Evolutionary conservation across 2,329 filamentous ascomycete genomes (phyloP), one percentile per base, ranked within the genome.

Genomic region (Fusarium sp.): DNA sequence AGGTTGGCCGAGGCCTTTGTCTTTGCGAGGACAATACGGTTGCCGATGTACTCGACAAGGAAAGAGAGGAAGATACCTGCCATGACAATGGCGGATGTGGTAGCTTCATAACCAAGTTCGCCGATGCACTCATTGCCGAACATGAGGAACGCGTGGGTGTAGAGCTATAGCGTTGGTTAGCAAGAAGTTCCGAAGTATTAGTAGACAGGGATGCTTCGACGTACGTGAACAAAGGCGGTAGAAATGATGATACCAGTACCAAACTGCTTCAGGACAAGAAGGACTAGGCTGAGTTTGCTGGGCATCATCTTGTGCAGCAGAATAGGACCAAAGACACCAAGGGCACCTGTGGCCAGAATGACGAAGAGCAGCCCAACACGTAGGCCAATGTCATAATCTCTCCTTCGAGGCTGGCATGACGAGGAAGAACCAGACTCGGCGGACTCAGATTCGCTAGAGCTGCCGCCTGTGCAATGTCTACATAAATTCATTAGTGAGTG

Each of bases 31-130:
- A 91, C 82, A 46, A 91, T 77, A 2, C 91, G 87, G 39, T 89
- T 85, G 42, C 90, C 89, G 14, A 87, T 66, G 71, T 89, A 93
- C 74, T 94, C 92, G 36, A 93, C 83, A 3, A 92, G 72, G 77
- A 94, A 94, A 0, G 92, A 90, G 5, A 94, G 69, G 76, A 94
- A 91, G 2, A 93, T 80, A 1, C 92, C 92, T 0, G 89, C 92
- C 88, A 94, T 91, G 46, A 92, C 84, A 40, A 94, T 88, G 3
- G 91, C 88, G 0, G 91, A 87, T 0, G 91, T 88, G 0, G 89
- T 92, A 5, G 83, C 87, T 77, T 94, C 92, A 71, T 92, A 94
- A 7, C 81, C 75, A 4, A 94, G 79, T 9, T 84, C 83, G 6
- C 89, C 89, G 14, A 94, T 79, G 71, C 92, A 94, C 50, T 88